phyloP scores from a whole-genome alignment of 228 moss, liverwort and hornwort genomes.

The Sphagnum magellanicum region DNA sequence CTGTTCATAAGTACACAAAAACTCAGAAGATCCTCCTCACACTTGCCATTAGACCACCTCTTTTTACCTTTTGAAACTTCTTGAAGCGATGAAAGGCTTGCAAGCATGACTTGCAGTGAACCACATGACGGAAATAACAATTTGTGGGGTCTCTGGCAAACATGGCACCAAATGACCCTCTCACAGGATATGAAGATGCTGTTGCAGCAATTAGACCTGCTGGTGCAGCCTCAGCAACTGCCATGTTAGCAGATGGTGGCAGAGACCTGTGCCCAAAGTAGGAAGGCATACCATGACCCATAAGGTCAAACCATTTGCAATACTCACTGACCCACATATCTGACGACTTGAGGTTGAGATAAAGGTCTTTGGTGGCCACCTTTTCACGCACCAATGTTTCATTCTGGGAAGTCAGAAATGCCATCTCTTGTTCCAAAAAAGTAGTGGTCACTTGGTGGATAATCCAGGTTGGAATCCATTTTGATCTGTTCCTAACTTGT shows the following conservation, averaged over 20 bases:
- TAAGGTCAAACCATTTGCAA: conserved; percentile 36
- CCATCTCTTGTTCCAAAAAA: conserved; percentile 42
- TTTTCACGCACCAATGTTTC: conserved; percentile 16
- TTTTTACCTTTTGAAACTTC: conserved; percentile 9
- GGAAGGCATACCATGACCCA: conserved; percentile 43
- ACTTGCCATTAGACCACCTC: neutral
- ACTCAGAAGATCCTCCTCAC: neutral
- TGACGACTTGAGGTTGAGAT: conserved; percentile 31
- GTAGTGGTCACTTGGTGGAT: conserved; percentile 8
- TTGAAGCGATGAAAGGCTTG: conserved; percentile 13
- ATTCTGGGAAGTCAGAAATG: conserved; percentile 34
- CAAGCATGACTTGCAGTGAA: conserved; percentile 33
- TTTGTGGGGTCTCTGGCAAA: conserved; percentile 31
- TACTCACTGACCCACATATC: conserved; percentile 32
- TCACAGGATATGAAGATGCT: conserved; percentile 25
- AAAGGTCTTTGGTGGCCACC: conserved; percentile 30
- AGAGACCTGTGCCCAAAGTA: conserved; percentile 28
- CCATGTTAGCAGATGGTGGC: conserved; percentile 19
- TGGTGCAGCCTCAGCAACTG: conserved; percentile 25
- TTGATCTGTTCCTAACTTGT: neutral
- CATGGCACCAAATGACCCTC: conserved; percentile 27
- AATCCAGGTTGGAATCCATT: conserved; percentile 17
- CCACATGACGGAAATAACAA: conserved; percentile 29
- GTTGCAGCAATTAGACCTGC: conserved; percentile 20
- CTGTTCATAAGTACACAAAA: neutral